Evolutionary conservation across 2,329 filamentous ascomycete genomes (phyloP).

Genomic region (Alternaria metachromatica): DNA sequence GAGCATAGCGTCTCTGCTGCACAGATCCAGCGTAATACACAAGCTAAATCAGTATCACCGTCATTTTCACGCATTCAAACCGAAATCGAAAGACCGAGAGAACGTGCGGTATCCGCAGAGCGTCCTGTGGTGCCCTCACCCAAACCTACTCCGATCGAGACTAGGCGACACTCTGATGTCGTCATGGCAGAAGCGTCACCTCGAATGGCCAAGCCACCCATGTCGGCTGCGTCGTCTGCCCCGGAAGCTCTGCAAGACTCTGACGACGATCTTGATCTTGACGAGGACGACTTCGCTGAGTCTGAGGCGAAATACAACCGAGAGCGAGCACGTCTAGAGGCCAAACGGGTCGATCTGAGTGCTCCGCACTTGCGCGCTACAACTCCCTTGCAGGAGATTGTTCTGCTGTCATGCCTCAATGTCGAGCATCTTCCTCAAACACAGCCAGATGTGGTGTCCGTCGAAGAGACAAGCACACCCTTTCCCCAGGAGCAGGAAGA

Average conservation of each 20-base stretch:
- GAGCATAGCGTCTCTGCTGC: conserved; percentile 27
- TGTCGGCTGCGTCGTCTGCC: conserved; percentile 40
- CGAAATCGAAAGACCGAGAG: conserved; percentile 26
- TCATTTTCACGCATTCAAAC: conserved; percentile 21
- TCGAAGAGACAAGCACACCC: conserved; percentile 27
- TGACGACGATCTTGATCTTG: conserved; percentile 56
- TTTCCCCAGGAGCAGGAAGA: conserved; percentile 26
- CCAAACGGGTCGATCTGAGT: conserved; percentile 53
- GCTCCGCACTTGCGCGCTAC: conserved; percentile 51
- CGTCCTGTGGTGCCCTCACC: conserved; percentile 27
- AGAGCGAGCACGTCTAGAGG: conserved; percentile 53
- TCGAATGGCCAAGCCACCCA: conserved; percentile 31
- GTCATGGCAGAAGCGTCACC: conserved; percentile 45
- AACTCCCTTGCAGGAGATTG: conserved; percentile 53
- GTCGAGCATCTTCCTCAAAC: conserved; percentile 35
- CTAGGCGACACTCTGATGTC: conserved; percentile 43
- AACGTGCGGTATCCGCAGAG: conserved; percentile 32
- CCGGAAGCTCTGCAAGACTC: conserved; percentile 49
- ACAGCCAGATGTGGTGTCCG: conserved; percentile 7
- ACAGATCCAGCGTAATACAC: conserved; percentile 28
- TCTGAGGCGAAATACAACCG: conserved; percentile 56
- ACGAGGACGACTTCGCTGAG: conserved; percentile 55
- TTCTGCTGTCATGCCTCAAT: conserved; percentile 50
- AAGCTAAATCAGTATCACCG: conserved; percentile 34
- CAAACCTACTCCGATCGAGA: conserved; percentile 38